Conservation (phyloP, 2,329 filamentous ascomycete species). For the Colletotrichum caudatum region DNA sequence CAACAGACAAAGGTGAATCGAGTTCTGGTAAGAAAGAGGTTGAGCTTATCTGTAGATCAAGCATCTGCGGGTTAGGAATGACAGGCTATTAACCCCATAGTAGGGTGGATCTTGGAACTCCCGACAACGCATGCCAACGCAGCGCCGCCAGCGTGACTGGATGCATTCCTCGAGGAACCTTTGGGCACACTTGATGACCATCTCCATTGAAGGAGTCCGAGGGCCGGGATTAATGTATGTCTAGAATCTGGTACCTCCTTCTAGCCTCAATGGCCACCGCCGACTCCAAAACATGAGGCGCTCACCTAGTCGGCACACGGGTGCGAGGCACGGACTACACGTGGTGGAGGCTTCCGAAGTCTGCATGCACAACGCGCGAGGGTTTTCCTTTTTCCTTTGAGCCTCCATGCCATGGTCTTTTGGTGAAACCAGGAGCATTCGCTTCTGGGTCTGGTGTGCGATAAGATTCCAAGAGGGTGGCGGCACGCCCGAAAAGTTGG, state of each 20-base stretch:
- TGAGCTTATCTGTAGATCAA: not conserved
- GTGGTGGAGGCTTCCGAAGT: slow-evolving; percentile 33
- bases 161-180: slow-evolving; percentile 11
- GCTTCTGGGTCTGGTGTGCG: not conserved
- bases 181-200: not conserved
- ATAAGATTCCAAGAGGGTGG: not conserved
- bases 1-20: not conserved
- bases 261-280: slow-evolving; percentile 5
- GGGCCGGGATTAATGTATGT: not conserved
- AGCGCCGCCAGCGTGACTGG: not conserved
- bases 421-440: not conserved
- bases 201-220: not conserved
- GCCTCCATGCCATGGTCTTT: not conserved
- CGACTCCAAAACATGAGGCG: slow-evolving; percentile 37
- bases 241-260: slow-evolving; percentile 29
- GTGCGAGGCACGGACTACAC: slow-evolving; percentile 35
- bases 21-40: slow-evolving; percentile 9
- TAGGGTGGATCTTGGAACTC: not conserved
- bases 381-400: slow-evolving; percentile 22
- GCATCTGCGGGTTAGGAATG: slow-evolving; percentile 34
- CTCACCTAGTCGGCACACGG: slow-evolving; percentile 3
- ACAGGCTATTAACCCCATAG: slow-evolving; percentile 6
- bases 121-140: slow-evolving; percentile 16
- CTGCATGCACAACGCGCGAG: slow-evolving; percentile 19
- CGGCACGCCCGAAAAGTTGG: not conserved